Evolutionary conservation across 2,329 filamentous ascomycete species (phyloP).

Genomic region (Arthrobotrys iridis): DNA sequence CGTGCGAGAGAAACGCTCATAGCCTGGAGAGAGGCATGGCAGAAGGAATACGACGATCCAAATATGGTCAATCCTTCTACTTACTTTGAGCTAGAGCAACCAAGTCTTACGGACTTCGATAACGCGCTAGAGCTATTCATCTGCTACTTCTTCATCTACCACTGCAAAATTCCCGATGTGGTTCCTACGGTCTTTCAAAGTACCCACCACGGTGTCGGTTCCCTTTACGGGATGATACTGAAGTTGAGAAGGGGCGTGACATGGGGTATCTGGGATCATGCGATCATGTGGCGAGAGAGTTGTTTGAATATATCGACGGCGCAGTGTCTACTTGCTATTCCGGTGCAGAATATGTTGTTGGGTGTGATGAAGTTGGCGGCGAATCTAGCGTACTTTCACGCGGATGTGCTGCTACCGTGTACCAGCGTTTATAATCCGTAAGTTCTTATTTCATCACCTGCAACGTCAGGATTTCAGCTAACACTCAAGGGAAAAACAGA

Average conservation of each 20-base stretch:
- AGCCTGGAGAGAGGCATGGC: slow-evolving; percentile 65
- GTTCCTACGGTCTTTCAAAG: slow-evolving; percentile 72
- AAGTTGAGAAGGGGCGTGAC: slow-evolving; percentile 71
- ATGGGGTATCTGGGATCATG: slow-evolving; percentile 73
- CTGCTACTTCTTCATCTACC: slow-evolving; percentile 68
- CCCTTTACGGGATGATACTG: slow-evolving; percentile 71
- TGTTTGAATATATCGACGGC: slow-evolving; percentile 66
- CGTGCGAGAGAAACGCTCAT: slow-evolving; percentile 63
- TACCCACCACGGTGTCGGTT: slow-evolving; percentile 71
- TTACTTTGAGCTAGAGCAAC: slow-evolving; percentile 60
- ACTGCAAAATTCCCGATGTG: slow-evolving; percentile 68
- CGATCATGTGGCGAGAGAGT: slow-evolving; percentile 71
- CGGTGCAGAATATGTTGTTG: slow-evolving; percentile 65
- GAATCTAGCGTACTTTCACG: slow-evolving; percentile 66
- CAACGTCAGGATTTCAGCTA: neutral
- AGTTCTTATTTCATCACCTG: slow-evolving; percentile 11
- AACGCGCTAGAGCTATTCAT: slow-evolving; percentile 60
- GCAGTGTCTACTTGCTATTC: slow-evolving; percentile 65
- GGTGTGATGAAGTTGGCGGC: slow-evolving; percentile 65
- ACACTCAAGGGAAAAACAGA: slow-evolving; percentile 18
- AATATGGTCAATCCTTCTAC: slow-evolving; percentile 59
- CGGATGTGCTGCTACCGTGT: slow-evolving; percentile 70
- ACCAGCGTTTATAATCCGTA: slow-evolving; percentile 71
- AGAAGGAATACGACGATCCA: slow-evolving; percentile 63
- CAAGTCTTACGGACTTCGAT: slow-evolving; percentile 60